Evolutionary conservation across 2,329 filamentous ascomycete species (phyloP).

Genomic region (Trichoderma lentiforme): DNA sequence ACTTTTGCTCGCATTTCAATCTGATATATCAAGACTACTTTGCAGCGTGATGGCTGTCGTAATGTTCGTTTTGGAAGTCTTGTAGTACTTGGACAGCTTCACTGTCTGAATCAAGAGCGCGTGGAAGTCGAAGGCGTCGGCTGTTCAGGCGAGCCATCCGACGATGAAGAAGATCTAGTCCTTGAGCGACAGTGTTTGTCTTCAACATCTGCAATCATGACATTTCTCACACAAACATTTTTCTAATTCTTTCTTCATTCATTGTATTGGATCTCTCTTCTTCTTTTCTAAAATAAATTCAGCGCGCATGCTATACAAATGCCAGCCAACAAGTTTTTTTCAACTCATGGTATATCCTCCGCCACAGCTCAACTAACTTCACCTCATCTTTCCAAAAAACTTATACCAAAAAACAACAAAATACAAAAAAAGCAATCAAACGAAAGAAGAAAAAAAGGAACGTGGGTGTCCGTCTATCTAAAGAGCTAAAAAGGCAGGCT

Average conservation of each 20-base stretch:
- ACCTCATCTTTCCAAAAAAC: background rate
- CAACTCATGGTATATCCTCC: slow-evolving; percentile 20
- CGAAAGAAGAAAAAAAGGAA: background rate
- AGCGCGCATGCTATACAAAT: background rate
- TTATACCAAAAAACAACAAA: background rate
- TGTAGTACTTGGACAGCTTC: slow-evolving; percentile 58
- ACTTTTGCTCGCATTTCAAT: too few relatives aligned
- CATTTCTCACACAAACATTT: background rate
- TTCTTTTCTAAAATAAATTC: background rate
- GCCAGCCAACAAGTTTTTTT: slow-evolving; percentile 7
- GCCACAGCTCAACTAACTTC: slow-evolving; percentile 1
- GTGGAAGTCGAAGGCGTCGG: slow-evolving; percentile 82
- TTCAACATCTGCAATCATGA: background rate
- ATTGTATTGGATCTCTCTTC: background rate
- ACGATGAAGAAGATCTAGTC: slow-evolving; percentile 74
- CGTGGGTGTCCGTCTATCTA: slow-evolving; percentile 19
- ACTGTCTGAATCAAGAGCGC: slow-evolving; percentile 74
- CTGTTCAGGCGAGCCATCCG: slow-evolving; percentile 72
- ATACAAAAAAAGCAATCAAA: background rate
- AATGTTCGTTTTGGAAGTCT: slow-evolving; percentile 60
- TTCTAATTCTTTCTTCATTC: background rate
- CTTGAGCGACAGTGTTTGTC: too few relatives aligned
- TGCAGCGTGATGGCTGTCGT: too few relatives aligned
- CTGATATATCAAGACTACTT: too few relatives aligned
- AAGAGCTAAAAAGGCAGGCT: background rate